These are phyloP conservation scores for Alloascoidea africana DNA, from an alignment of 805 yeast genomes.

Conservation along the genomic window DNA sequence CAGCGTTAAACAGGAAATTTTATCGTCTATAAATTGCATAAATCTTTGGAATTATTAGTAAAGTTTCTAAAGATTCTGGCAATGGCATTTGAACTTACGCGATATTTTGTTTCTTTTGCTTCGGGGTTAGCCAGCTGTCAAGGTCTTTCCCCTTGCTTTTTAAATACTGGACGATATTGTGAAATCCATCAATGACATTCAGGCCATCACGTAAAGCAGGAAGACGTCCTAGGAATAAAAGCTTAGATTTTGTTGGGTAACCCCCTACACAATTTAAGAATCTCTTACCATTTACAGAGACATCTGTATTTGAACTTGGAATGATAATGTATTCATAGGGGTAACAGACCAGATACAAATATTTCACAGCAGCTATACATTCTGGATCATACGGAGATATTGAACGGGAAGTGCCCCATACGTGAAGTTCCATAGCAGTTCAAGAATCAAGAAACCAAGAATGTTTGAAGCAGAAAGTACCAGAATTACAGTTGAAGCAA, in stretches of 20 bases:
- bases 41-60: not conserved
- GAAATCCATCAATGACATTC: not conserved
- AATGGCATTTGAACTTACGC: too few species aligned
- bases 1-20: not conserved
- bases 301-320: constrained; percentile 1
- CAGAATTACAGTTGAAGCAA: too few species aligned
- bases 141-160: not conserved
- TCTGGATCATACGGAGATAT: not conserved
- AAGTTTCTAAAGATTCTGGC: too few species aligned
- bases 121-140: not conserved
- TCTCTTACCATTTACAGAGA: not conserved
- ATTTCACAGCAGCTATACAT: not conserved
- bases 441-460: too few species aligned
- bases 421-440: constrained; percentile 1
- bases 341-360: not conserved
- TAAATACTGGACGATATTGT: not conserved
- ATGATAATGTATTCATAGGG: constrained; percentile 1
- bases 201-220: not conserved
- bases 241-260: too few species aligned
- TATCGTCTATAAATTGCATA: not conserved
- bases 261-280: too few species aligned
- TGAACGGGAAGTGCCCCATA: not conserved
- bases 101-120: not conserved
- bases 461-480: too few species aligned
- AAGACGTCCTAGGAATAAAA: too few species aligned